These are phyloP conservation scores for Epichloe typhina DNA, from an alignment of 2,329 filamentous ascomycete species.

Conservation along the genomic window DNA sequence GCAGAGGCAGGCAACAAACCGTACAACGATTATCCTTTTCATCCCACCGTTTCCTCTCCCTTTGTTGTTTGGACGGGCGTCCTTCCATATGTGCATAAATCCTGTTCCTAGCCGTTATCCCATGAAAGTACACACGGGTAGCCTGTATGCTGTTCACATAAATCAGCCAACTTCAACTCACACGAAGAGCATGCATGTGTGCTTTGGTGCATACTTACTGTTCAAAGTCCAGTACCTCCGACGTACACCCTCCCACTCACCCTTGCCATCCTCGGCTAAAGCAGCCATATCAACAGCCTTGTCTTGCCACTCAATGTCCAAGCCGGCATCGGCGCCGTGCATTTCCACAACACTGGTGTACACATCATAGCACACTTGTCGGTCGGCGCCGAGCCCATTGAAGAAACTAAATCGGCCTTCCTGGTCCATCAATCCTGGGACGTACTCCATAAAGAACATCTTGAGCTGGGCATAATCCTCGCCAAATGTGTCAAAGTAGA, in stretches of 20 bases:
- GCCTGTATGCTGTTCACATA: conserved; percentile 43
- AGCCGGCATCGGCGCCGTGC: conserved; percentile 75
- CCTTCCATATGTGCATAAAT: background rate
- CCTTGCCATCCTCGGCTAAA: conserved; percentile 52
- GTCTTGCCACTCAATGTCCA: conserved; percentile 79
- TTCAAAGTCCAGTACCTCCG: conserved; percentile 84
- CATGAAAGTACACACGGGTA: conserved; percentile 65
- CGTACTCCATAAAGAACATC: conserved; percentile 76
- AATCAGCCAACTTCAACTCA: background rate
- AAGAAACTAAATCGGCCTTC: conserved; percentile 74
- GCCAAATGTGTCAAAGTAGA: conserved; percentile 97
- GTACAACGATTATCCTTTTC: background rate
- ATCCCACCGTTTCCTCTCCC: background rate
- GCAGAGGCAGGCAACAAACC: background rate
- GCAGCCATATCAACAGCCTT: conserved; percentile 55
- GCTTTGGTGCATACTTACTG: conserved; percentile 15
- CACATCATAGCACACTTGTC: conserved; percentile 89
- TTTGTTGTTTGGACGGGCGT: background rate
- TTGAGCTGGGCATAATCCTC: conserved; percentile 82
- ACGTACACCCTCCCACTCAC: conserved; percentile 79
- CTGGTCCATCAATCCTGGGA: conserved; percentile 63
- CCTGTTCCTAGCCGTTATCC: conserved; percentile 25
- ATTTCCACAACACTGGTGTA: conserved; percentile 87
- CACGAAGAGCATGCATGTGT: background rate
- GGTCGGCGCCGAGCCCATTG: conserved; percentile 83